Evolutionary conservation across 225 moss, liverwort and hornwort genomes (phyloP).

Genomic region (Climacium dendroides): DNA sequence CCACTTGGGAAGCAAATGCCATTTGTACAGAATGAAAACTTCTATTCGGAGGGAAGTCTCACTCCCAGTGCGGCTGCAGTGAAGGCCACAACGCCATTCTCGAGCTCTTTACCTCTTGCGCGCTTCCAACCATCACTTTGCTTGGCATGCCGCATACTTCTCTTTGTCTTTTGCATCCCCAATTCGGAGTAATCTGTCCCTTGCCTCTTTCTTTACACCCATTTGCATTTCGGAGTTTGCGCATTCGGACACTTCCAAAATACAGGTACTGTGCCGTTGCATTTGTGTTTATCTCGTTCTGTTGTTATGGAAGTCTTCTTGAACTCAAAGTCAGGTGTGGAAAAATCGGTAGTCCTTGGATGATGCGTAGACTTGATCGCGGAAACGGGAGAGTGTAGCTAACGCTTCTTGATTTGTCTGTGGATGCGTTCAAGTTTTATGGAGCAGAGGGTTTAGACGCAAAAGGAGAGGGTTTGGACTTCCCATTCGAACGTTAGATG

Average conservation of each 20-base stretch:
- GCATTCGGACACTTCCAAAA: neutral
- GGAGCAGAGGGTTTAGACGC: neutral
- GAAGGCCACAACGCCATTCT: neutral
- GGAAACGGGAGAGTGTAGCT: neutral
- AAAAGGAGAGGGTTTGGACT: neutral
- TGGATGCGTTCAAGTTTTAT: neutral
- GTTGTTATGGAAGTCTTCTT: neutral
- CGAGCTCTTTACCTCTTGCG: neutral
- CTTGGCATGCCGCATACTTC: neutral
- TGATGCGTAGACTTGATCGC: neutral
- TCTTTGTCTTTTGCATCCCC: neutral
- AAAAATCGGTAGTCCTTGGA: neutral
- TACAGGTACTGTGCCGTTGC: neutral
- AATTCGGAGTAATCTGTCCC: neutral
- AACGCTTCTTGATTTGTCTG: neutral
- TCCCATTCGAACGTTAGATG: neutral
- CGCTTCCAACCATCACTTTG: neutral
- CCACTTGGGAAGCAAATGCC: neutral
- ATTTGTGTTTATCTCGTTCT: neutral
- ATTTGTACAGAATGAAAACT: neutral
- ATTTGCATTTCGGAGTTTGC: neutral
- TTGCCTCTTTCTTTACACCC: too few species aligned
- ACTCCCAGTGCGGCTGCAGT: too few species aligned
- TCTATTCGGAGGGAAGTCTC: neutral
- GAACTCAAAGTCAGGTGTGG: neutral